Conservation (phyloP, 139 green algal genomes). For the Auxenochlorella pyrenoidosa region DNA sequence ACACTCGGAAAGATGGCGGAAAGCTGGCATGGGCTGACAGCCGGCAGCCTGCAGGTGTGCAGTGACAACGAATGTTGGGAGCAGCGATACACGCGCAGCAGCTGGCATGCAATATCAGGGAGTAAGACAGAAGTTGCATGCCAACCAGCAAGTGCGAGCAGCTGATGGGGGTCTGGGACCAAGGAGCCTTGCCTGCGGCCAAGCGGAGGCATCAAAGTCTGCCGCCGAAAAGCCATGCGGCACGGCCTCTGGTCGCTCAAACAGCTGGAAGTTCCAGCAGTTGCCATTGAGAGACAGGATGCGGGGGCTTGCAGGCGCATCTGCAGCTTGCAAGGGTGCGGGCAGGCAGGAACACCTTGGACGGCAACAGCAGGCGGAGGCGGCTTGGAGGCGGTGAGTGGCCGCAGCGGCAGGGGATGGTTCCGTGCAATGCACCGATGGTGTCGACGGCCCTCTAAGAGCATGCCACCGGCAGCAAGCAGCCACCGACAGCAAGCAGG, state of each 20-base stretch:
- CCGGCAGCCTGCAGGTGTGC: not conserved
- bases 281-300: constrained; percentile 56
- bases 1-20: no score
- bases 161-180: not conserved
- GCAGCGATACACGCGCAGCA: no score
- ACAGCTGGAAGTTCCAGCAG: constrained; percentile 77
- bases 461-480: not conserved
- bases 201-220: constrained; percentile 58
- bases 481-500: no score
- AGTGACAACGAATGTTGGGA: no score
- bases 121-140: no score
- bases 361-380: not conserved
- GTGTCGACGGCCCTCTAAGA: not conserved
- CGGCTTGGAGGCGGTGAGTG: not conserved
- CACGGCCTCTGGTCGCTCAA: constrained; percentile 61
- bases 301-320: not conserved
- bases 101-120: no score
- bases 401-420: not conserved
- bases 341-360: not conserved
- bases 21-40: not conserved
- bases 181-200: constrained; percentile 44
- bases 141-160: no score
- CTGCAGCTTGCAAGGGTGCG: not conserved
- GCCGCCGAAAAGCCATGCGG: constrained; percentile 53
- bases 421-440: not conserved